Evolutionary conservation across 257 asterid genomes (phyloP).

Genomic region (Solanum bulbocastanum): DNA sequence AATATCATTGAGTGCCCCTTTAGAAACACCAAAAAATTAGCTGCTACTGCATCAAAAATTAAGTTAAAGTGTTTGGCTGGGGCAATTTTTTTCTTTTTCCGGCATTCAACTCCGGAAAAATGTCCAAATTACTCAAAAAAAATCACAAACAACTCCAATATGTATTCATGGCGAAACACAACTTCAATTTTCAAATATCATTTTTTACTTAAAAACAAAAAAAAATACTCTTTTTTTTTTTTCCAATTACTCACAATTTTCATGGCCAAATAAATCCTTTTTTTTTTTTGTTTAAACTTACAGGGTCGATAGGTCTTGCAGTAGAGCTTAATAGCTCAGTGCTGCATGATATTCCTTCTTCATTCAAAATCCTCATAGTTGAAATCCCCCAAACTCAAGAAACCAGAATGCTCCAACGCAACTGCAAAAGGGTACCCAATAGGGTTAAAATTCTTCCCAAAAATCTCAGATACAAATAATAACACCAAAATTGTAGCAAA

Average conservation of each 20-base stretch:
- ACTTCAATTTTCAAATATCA: background rate
- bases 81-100: background rate
- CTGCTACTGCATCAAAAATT: background rate
- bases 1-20: background rate
- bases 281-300: background rate
- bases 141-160: background rate
- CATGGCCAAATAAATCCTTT: background rate
- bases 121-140: background rate
- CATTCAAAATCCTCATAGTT: constrained; percentile 39
- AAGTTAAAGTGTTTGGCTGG: background rate
- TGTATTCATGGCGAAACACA: background rate
- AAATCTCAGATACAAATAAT: background rate
- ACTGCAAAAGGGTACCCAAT: background rate
- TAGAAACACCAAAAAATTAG: background rate
- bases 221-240: background rate
- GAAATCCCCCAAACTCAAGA: background rate
- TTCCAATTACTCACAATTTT: background rate
- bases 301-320: background rate
- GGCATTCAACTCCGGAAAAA: background rate
- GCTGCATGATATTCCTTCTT: constrained; percentile 55
- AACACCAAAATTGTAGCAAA: background rate
- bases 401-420: background rate
- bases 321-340: constrained; percentile 18
- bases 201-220: background rate
- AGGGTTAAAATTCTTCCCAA: background rate